Percentiles rank a stretch among this genome's conserved stretches.
phyloP scores from a whole-genome alignment of 768 basidiomycete genomes.

The Lactarius vividus region DNA sequence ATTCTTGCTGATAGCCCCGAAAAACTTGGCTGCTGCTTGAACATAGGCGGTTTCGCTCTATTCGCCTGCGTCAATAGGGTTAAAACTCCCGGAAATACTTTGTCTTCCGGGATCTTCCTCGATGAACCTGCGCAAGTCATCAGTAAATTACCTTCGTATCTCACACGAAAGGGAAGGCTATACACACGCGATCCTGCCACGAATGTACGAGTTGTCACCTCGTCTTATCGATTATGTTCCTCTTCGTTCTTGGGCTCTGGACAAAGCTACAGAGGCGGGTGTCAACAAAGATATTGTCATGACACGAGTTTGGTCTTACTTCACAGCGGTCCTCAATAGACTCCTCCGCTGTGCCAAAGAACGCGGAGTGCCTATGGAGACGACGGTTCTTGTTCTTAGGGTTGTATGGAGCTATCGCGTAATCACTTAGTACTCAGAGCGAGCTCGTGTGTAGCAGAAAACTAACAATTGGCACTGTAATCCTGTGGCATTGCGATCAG shows the following conservation, averaged over 20 bases:
- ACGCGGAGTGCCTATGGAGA: slow-evolving; percentile 62
- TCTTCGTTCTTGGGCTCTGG: slow-evolving; percentile 55
- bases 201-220: slow-evolving; percentile 52
- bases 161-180: not conserved
- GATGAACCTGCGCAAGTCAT: slow-evolving; percentile 44
- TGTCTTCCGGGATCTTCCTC: slow-evolving; percentile 61
- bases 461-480: slow-evolving; percentile 52
- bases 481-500: slow-evolving; percentile 39
- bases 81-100: slow-evolving; percentile 59
- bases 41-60: slow-evolving; percentile 64
- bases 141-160: not conserved
- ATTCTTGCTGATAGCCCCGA: slow-evolving; percentile 49
- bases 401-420: slow-evolving; percentile 50
- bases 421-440: not conserved
- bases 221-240: slow-evolving; percentile 48
- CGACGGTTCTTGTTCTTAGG: slow-evolving; percentile 59
- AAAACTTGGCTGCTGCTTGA: slow-evolving; percentile 52
- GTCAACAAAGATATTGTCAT: not conserved
- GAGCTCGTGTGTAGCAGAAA: slow-evolving; percentile 17
- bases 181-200: slow-evolving; percentile 33
- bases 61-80: slow-evolving; percentile 64
- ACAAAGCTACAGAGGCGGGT: slow-evolving; percentile 41
- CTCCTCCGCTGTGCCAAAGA: slow-evolving; percentile 57
- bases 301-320: slow-evolving; percentile 33
- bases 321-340: slow-evolving; percentile 62